Evolutionary conservation across 2,329 filamentous ascomycete species (phyloP).

Genomic region (Aspergillus quadrilineatus): DNA sequence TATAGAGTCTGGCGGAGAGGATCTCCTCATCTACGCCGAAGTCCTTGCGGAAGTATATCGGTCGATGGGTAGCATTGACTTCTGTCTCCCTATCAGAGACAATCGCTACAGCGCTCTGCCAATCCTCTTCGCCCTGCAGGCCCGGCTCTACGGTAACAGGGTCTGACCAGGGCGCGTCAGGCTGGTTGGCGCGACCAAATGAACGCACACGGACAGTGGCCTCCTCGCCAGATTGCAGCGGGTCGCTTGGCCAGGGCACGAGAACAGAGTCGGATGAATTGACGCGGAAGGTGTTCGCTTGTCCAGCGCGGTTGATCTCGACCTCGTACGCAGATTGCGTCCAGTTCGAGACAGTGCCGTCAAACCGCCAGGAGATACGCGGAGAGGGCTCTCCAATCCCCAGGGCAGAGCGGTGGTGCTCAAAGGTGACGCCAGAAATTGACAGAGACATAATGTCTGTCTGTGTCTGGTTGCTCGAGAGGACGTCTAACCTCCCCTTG

Average conservation of each 20-base stretch:
- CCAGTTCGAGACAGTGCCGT: conserved; percentile 21
- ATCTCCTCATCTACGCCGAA: conserved; percentile 24
- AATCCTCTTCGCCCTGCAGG: conserved; percentile 32
- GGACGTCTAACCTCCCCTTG: background rate
- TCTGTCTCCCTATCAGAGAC: conserved; percentile 21
- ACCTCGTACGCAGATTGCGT: conserved; percentile 22
- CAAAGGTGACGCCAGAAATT: conserved; percentile 17
- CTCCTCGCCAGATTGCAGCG: conserved; percentile 18
- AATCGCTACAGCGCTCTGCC: conserved; percentile 26
- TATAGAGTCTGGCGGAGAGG: conserved; percentile 41
- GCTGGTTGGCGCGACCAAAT: conserved; percentile 1
- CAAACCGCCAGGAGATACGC: conserved; percentile 29
- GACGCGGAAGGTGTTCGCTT: conserved; percentile 11
- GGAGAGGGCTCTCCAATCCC: conserved; percentile 20
- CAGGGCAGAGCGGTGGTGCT: conserved; percentile 20
- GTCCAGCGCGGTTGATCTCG: conserved; percentile 10
- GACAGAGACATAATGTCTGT: conserved; percentile 16
- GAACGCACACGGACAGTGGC: conserved; percentile 14
- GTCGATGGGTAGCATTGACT: conserved; percentile 26
- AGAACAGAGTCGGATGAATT: conserved; percentile 22
- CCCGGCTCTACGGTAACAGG: conserved; percentile 32
- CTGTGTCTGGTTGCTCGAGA: background rate
- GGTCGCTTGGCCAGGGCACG: conserved; percentile 24
- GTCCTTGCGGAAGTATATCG: conserved; percentile 36
- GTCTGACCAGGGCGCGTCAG: conserved; percentile 32